These are phyloP conservation scores for Pythium chondricola DNA, from an alignment of 352 stramenopile genomes.

Conservation along the genomic window DNA sequence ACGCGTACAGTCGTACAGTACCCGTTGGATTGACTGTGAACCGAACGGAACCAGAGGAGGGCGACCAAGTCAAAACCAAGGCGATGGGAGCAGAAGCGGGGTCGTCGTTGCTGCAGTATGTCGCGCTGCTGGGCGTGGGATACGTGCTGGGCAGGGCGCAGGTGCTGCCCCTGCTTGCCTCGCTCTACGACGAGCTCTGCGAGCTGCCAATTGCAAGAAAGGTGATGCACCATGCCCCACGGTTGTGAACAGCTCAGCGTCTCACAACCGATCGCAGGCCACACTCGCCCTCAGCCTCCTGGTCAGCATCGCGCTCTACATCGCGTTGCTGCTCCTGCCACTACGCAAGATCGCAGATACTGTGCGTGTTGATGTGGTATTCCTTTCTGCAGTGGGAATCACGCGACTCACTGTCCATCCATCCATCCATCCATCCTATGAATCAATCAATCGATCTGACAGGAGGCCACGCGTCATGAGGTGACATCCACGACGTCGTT, in stretches of 20 bases:
- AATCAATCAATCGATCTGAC: too few species aligned
- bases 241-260: too few species aligned
- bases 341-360: slow-evolving; percentile 38
- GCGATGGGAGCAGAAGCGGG: slow-evolving; percentile 32
- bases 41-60: too few species aligned
- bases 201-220: slow-evolving; percentile 39
- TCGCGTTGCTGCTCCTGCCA: slow-evolving; percentile 38
- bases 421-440: too few species aligned
- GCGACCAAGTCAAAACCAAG: background rate
- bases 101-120: slow-evolving; percentile 57
- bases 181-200: slow-evolving; percentile 41
- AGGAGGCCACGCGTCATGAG: too few species aligned
- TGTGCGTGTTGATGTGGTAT: too few species aligned
- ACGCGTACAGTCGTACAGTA: slow-evolving; percentile 6
- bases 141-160: slow-evolving; percentile 57
- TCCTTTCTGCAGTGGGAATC: too few species aligned
- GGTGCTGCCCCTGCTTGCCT: slow-evolving; percentile 36
- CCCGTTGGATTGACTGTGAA: slow-evolving; percentile 5
- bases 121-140: slow-evolving; percentile 48
- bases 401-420: too few species aligned
- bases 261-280: background rate
- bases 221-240: slow-evolving; percentile 11
- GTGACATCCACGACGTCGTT: slow-evolving; percentile 51
- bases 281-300: slow-evolving; percentile 35
- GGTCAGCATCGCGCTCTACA: slow-evolving; percentile 51